Conservation (phyloP, 192 early-diverging fungal species). For the Coemansia pectinata region DNA sequence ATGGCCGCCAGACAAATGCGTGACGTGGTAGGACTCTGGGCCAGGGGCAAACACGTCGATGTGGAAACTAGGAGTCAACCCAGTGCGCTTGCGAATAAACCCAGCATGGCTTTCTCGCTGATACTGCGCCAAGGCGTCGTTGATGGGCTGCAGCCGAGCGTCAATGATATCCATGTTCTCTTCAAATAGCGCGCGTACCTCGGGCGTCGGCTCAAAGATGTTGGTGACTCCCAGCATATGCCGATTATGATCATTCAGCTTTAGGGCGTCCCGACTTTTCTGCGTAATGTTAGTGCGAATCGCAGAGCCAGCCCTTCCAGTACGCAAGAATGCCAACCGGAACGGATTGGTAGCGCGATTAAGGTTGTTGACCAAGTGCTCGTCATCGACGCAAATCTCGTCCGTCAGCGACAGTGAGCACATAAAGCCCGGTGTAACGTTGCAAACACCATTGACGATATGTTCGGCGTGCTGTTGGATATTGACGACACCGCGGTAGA, state of each 20-base stretch:
- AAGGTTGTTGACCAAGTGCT: conserved; percentile 43
- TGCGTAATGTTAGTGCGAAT: conserved; percentile 23
- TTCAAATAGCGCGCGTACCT: conserved; percentile 55
- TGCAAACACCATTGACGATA: conserved; percentile 42
- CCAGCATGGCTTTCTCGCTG: conserved; percentile 52
- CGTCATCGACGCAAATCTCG: conserved; percentile 47
- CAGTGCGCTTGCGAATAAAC: conserved; percentile 57
- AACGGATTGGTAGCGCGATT: conserved; percentile 34
- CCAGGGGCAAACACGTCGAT: conserved; percentile 57
- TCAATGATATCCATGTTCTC: conserved; percentile 61
- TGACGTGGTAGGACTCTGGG: conserved; percentile 43
- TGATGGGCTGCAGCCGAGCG: conserved; percentile 37
- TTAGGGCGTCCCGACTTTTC: conserved; percentile 16
- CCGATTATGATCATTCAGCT: conserved; percentile 28
- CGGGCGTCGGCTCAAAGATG: conserved; percentile 56
- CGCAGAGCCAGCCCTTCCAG: conserved; percentile 17
- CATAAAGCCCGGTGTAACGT: conserved; percentile 62
- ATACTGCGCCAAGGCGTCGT: conserved; percentile 48
- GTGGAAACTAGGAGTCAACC: conserved; percentile 49
- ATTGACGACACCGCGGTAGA: conserved; percentile 42
- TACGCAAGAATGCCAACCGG: conserved; percentile 42
- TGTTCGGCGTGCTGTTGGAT: conserved; percentile 58
- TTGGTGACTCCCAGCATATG: conserved; percentile 57
- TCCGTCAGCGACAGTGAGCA: conserved; percentile 57
- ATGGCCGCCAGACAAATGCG: conserved; percentile 3